phyloP scores from a whole-genome alignment of 2,329 filamentous ascomycete genomes.

The Chaetomiaceae sp. region DNA sequence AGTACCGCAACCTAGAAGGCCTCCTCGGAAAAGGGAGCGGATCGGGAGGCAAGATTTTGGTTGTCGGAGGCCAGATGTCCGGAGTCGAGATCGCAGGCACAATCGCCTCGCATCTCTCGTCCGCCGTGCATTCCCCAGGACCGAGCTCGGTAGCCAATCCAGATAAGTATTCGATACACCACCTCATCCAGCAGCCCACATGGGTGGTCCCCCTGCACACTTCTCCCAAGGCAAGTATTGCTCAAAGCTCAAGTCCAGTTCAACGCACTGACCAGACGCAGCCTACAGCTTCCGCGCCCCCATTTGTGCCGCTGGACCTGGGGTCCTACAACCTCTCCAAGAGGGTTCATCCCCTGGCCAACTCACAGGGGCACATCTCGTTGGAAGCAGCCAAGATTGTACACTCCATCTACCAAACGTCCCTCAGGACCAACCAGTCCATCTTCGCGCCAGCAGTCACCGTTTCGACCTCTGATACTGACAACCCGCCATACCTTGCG shows the following conservation, averaged over 20 bases:
- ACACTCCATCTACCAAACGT: constrained; percentile 47
- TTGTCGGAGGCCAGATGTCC: constrained; percentile 80
- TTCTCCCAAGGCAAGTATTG: constrained; percentile 41
- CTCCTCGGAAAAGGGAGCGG: constrained; percentile 40
- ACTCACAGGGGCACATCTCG: constrained; percentile 61
- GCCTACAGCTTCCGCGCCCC: constrained; percentile 39
- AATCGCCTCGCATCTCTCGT: constrained; percentile 67
- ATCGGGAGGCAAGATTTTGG: constrained; percentile 57
- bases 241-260: neutral
- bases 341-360: constrained; percentile 54
- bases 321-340: constrained; percentile 65
- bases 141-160: constrained; percentile 38
- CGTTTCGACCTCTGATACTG: constrained; percentile 37
- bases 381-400: constrained; percentile 50
- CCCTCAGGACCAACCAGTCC: constrained; percentile 52
- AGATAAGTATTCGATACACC: constrained; percentile 57
- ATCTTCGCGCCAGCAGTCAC: constrained; percentile 43
- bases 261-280: neutral
- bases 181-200: constrained; percentile 64
- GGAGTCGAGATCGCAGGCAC: constrained; percentile 72
- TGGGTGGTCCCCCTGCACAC: constrained; percentile 66
- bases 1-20: constrained; percentile 52
- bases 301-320: constrained; percentile 70
- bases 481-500: constrained; percentile 60
- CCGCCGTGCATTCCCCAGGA: constrained; percentile 50